Conservation (phyloP, 208 protist genomes). For the Trypanosomatidae sp. region DNA sequence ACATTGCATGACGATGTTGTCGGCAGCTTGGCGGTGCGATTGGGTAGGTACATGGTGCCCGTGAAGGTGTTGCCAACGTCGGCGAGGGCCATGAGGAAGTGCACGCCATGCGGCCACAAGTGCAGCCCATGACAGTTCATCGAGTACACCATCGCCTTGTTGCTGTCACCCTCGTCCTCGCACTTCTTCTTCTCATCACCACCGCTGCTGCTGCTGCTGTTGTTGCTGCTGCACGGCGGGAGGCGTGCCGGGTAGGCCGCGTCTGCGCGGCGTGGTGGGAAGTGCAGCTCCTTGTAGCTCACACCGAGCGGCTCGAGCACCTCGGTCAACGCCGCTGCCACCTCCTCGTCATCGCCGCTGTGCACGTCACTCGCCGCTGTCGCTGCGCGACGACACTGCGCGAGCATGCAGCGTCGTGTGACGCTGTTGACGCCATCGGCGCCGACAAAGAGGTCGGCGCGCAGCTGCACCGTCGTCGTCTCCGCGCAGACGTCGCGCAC, state of each 20-base stretch:
- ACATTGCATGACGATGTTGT: not conserved
- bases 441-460: not conserved
- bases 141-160: not conserved
- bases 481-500: not conserved
- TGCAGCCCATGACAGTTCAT: not conserved
- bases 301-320: not conserved
- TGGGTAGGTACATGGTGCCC: not conserved
- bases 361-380: too few relatives aligned
- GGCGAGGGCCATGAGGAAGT: not conserved
- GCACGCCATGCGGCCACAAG: not conserved
- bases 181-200: not conserved
- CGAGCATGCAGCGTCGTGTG: not conserved
- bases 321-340: not conserved
- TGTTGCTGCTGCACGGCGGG: not conserved
- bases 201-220: not conserved
- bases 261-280: not conserved
- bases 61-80: not conserved
- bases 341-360: not conserved
- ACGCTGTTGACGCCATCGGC: not conserved
- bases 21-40: not conserved
- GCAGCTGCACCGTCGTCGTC: not conserved
- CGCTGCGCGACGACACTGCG: too few relatives aligned
- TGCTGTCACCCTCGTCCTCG: not conserved
- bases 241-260: not conserved
- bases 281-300: not conserved